Evolutionary conservation across 345 rosid genomes (phyloP).

Genomic region (Barbarea vulgaris): DNA sequence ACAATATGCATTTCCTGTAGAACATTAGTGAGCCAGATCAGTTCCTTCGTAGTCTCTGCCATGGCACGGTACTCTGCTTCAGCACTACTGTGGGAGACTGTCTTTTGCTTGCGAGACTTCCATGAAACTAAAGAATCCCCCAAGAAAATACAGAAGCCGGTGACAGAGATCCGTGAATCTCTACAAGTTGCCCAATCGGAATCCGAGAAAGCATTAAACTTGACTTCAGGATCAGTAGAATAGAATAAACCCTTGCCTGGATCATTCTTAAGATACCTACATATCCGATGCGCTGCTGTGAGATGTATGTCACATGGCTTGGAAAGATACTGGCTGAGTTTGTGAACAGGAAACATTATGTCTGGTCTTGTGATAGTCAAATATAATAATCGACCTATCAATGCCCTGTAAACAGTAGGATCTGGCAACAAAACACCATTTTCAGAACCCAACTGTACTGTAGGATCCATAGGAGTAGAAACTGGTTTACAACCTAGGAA

Average conservation of each 20-base stretch:
- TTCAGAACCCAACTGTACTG: not conserved
- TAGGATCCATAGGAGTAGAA: not conserved
- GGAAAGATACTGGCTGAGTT: not conserved
- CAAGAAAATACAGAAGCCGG: not conserved
- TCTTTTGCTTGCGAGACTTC: not conserved
- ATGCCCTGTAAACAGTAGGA: not conserved
- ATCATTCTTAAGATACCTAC: not conserved
- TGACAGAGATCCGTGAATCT: not conserved
- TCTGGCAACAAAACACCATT: not conserved
- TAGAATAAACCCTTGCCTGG: not conserved
- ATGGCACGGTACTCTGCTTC: not conserved
- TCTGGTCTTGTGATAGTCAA: not conserved
- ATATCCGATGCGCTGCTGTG: not conserved
- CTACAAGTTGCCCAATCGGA: not conserved
- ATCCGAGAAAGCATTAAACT: not conserved
- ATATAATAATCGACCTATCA: not conserved
- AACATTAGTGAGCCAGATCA: not conserved
- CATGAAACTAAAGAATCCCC: not conserved
- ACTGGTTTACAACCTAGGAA: not conserved
- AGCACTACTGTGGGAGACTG: not conserved
- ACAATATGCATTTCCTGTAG: not conserved
- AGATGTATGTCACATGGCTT: not conserved
- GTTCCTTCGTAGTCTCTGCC: not conserved
- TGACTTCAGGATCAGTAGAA: fast-evolving
- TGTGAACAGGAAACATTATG: not conserved